phyloP scores from a whole-genome alignment of 805 yeast genomes.

The Teunomyces funiuensis region DNA sequence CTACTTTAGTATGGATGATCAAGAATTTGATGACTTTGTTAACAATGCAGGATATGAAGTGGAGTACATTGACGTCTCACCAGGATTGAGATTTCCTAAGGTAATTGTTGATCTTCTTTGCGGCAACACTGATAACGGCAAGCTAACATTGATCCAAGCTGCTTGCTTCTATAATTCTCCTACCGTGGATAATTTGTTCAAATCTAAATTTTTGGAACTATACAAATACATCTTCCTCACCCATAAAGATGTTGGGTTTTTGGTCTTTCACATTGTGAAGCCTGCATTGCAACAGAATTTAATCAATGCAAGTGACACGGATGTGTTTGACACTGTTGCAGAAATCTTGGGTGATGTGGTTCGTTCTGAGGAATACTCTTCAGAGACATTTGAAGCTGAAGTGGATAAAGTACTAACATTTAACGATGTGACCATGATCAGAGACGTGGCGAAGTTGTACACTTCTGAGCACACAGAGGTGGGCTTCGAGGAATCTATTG shows the following conservation, averaged over 20 bases:
- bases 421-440: slow-evolving; percentile 13
- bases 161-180: slow-evolving; percentile 31
- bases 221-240: slow-evolving; percentile 25
- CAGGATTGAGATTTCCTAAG: slow-evolving; percentile 25
- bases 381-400: slow-evolving; percentile 11
- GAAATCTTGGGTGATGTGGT: slow-evolving; percentile 20
- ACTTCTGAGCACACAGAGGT: slow-evolving; percentile 12
- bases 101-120: slow-evolving; percentile 26
- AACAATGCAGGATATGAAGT: slow-evolving; percentile 20
- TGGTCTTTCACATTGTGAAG: slow-evolving; percentile 32
- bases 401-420: slow-evolving; percentile 19
- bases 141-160: slow-evolving; percentile 26
- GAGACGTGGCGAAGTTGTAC: slow-evolving; percentile 7
- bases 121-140: slow-evolving; percentile 18
- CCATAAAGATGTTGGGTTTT: slow-evolving; percentile 20
- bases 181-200: slow-evolving; percentile 29
- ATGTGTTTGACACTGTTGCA: slow-evolving; percentile 27
- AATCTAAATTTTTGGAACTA: slow-evolving; percentile 28
- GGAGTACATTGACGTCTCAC: slow-evolving; percentile 10
- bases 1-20: slow-evolving; percentile 28
- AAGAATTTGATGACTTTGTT: slow-evolving; percentile 23
- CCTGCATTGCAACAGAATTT: slow-evolving; percentile 26
- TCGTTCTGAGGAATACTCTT: slow-evolving; percentile 13
- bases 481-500: slow-evolving; percentile 10
- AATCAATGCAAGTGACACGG: slow-evolving; percentile 27